Evolutionary conservation across 2,329 filamentous ascomycete genomes (phyloP).

Genomic region (Fusarium chaquense): DNA sequence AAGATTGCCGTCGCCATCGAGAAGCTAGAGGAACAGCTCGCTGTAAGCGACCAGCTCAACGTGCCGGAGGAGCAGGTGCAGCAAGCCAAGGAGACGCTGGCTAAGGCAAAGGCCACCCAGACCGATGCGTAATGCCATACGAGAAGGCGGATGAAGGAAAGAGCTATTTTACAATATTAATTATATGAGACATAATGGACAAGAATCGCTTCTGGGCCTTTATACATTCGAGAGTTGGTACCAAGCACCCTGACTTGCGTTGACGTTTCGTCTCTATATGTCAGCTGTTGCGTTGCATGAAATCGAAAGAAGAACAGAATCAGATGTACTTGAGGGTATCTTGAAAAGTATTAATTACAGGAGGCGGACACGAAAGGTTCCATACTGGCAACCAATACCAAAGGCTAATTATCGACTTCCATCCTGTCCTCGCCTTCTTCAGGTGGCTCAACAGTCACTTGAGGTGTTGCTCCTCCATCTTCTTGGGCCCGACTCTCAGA

Average conservation of each 20-base stretch:
- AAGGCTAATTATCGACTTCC: conserved; percentile 66
- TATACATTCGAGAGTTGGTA: conserved; percentile 36
- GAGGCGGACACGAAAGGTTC: not conserved
- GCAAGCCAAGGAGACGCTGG: conserved; percentile 67
- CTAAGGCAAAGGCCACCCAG: conserved; percentile 58
- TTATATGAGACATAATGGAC: conserved; percentile 14
- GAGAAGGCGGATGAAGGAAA: not conserved
- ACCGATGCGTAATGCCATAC: conserved; percentile 18
- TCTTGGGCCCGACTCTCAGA: conserved; percentile 55
- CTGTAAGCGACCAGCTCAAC: conserved; percentile 66
- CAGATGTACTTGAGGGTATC: conserved; percentile 45
- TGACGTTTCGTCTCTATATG: not conserved
- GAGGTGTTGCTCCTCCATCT: conserved; percentile 58
- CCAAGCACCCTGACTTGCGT: not conserved
- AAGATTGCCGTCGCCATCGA: conserved; percentile 78
- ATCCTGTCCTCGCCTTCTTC: conserved; percentile 68
- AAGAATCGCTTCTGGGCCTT: conserved; percentile 26
- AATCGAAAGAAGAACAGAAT: not conserved
- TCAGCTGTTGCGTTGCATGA: not conserved
- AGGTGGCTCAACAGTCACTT: conserved; percentile 63
- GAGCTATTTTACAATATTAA: conserved; percentile 38
- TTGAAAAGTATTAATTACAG: conserved; percentile 38
- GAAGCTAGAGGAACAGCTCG: conserved; percentile 81
- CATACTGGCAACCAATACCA: not conserved
- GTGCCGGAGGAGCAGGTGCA: conserved; percentile 63